These are phyloP conservation scores for Spergularia bocconei DNA, from an alignment of 148 eudicot genomes.

Conservation along the genomic window DNA sequence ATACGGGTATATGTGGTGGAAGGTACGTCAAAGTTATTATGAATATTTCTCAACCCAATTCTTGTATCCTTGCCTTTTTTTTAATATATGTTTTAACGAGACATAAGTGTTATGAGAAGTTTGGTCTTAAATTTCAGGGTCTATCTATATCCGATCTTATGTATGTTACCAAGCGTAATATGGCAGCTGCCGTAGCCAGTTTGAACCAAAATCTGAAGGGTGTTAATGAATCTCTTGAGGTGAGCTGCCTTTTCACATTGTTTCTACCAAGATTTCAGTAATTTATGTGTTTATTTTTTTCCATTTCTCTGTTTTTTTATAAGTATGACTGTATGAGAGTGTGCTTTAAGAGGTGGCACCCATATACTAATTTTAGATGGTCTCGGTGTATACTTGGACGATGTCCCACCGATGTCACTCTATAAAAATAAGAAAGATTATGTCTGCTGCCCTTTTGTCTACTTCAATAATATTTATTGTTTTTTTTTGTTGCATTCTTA, in stretches of 20 bases:
- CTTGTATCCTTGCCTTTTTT: background rate
- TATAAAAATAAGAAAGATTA: background rate
- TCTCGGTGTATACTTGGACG: background rate
- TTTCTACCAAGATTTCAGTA: background rate
- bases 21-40: conserved; percentile 41
- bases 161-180: conserved; percentile 84
- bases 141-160: conserved; percentile 82
- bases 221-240: conserved; percentile 67
- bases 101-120: background rate
- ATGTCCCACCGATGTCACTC: background rate
- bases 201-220: conserved; percentile 78
- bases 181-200: conserved; percentile 76
- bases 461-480: conserved; percentile 12
- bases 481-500: background rate
- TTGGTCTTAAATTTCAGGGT: conserved; percentile 42
- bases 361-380: background rate
- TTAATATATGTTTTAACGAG: background rate
- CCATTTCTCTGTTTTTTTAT: background rate
- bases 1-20: conserved; percentile 99
- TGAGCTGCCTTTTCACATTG: conserved; percentile 30
- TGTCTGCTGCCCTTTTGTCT: conserved; percentile 5
- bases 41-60: background rate
- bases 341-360: too few species aligned
- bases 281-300: background rate
- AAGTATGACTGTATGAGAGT: too few species aligned